phyloP scores from a whole-genome alignment of 495 filamentous ascomycete genomes.

The Collariella sp. region DNA sequence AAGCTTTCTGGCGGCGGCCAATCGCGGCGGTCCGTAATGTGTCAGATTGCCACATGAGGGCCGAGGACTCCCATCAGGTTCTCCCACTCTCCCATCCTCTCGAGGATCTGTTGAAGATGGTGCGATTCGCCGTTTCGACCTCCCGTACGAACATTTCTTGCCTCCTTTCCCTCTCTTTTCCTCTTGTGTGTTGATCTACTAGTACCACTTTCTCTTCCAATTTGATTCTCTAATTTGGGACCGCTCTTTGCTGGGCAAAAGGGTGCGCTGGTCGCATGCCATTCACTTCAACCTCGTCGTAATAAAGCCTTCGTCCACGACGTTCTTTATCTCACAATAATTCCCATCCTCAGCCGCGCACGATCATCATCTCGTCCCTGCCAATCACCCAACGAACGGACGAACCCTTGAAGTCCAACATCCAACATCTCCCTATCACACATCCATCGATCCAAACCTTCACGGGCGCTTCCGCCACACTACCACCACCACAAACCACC shows the following conservation, averaged over 20 bases:
- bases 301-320: conserved; percentile 1
- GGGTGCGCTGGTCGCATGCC: conserved; percentile 19
- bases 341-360: no score
- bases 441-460: no score
- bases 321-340: conserved; percentile 1
- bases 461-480: no score
- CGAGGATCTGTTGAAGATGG: no score
- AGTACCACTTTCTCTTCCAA: background rate
- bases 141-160: no score
- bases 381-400: background rate
- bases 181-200: background rate
- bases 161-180: background rate
- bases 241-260: conserved; percentile 4
- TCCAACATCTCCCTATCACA: no score
- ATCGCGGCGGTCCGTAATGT: conserved; percentile 1
- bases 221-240: no score
- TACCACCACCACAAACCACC: background rate
- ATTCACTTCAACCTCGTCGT: conserved; percentile 3
- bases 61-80: background rate
- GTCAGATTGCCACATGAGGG: conserved; percentile 18
- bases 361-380: background rate
- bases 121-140: no score
- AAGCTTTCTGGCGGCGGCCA: conserved; percentile 17
- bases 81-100: background rate
- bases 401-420: no score